phyloP scores from a whole-genome alignment of 306 rosid species.

The Lathyrus tuberosus region DNA sequence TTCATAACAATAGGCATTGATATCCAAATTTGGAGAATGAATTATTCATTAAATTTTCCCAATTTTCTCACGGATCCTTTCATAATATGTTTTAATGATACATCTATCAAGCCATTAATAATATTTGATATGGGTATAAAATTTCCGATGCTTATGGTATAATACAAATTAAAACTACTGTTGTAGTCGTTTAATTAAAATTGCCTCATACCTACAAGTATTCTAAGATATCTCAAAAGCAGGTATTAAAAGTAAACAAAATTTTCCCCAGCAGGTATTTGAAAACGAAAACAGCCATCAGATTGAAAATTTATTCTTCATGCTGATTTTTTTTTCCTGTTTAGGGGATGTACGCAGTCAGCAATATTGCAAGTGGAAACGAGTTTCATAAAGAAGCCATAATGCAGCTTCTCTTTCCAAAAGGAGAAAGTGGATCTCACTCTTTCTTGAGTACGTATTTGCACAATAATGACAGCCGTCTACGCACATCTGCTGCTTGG shows the following conservation, averaged over 20 bases:
- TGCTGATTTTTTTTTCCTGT: conserved; percentile 26
- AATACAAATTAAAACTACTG: conserved; percentile 12
- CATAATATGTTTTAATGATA: conserved; percentile 21
- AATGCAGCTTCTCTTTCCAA: conserved; percentile 61
- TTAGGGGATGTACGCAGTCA: conserved; percentile 74
- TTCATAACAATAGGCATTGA: conserved; percentile 6
- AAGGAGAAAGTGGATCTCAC: conserved; percentile 50
- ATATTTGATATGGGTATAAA: not conserved
- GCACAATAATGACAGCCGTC: conserved; percentile 61
- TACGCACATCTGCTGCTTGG: conserved; percentile 75
- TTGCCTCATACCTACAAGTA: conserved; percentile 3
- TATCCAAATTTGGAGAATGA: conserved; percentile 28
- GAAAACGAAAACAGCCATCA: not conserved
- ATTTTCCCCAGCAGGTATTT: not conserved
- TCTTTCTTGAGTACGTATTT: conserved; percentile 62
- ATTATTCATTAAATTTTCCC: not conserved
- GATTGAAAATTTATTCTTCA: conserved; percentile 13
- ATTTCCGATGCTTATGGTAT: not conserved
- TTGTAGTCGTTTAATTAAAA: not conserved
- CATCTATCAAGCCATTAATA: conserved; percentile 5
- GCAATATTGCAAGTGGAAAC: conserved; percentile 79
- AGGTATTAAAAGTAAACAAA: conserved; percentile 12
- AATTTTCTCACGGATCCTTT: not conserved
- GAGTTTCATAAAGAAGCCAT: conserved; percentile 83
- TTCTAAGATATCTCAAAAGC: conserved; percentile 11